phyloP scores from a whole-genome alignment of 192 early-diverging fungal genomes.

The Coemansia sp. region DNA sequence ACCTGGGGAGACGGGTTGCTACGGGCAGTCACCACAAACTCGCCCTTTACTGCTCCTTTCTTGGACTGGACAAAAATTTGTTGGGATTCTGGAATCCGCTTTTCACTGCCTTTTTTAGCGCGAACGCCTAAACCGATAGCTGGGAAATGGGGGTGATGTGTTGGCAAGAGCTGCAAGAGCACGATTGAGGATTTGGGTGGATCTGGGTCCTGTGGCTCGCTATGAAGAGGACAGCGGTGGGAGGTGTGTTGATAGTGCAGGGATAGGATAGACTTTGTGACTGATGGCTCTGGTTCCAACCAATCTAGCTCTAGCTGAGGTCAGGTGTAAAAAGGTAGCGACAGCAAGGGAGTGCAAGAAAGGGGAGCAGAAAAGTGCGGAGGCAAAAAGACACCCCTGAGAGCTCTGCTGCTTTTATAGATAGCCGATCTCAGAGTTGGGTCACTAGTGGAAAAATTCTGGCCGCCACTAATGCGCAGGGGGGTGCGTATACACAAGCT shows the following conservation, averaged over 20 bases:
- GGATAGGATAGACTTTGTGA: neutral
- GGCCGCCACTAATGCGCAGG: neutral
- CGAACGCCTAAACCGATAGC: conserved; percentile 8
- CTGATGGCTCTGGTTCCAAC: neutral
- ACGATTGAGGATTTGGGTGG: neutral
- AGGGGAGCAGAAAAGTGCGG: neutral
- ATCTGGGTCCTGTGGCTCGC: neutral
- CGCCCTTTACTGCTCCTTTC: neutral
- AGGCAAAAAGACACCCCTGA: neutral
- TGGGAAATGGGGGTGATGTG: neutral
- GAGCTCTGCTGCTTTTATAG: conserved; percentile 5
- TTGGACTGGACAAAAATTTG: neutral
- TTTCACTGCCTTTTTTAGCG: neutral
- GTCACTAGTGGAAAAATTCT: neutral
- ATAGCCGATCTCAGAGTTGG: neutral
- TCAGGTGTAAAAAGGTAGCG: neutral
- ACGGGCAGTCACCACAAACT: neutral
- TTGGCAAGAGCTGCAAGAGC: neutral
- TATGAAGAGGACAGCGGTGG: neutral
- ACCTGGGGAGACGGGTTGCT: conserved; percentile 5
- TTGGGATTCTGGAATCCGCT: neutral
- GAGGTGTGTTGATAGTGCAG: neutral
- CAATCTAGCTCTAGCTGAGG: neutral
- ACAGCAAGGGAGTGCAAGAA: neutral
- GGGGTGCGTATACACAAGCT: neutral